These are phyloP conservation scores for Tulasnella sp. DNA, from an alignment of 768 basidiomycete species.

Conservation along the genomic window DNA sequence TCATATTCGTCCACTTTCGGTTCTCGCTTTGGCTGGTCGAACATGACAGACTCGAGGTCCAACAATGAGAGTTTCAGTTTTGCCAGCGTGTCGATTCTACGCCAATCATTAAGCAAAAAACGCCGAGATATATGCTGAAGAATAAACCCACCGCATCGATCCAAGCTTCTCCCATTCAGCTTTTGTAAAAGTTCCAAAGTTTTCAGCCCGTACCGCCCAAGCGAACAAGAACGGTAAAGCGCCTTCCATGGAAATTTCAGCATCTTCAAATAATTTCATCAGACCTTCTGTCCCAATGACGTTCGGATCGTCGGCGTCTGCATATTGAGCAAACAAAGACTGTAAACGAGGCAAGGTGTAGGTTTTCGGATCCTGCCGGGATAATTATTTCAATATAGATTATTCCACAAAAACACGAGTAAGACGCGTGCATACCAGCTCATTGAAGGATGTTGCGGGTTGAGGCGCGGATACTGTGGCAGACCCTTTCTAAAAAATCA, in stretches of 20 bases:
- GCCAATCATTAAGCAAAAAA: constrained; percentile 4
- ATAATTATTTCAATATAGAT: no score
- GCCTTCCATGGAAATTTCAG: constrained; percentile 60
- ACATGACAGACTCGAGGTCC: constrained; percentile 40
- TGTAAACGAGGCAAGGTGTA: constrained; percentile 42
- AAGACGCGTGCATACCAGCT: no score
- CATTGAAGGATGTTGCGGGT: no score
- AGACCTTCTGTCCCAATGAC: constrained; percentile 49
- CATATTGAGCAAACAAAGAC: constrained; percentile 48
- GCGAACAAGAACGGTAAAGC: constrained; percentile 56
- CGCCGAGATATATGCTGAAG: neutral
- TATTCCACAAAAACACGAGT: no score
- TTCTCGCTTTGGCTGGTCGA: constrained; percentile 26
- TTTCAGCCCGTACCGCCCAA: constrained; percentile 57
- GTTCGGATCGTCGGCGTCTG: constrained; percentile 29
- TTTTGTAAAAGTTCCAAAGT: constrained; percentile 59
- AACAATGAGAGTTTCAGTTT: constrained; percentile 38
- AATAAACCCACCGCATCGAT: constrained; percentile 32
- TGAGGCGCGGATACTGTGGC: no score
- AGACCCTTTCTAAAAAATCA: no score
- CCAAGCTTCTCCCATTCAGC: constrained; percentile 59
- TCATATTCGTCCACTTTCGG: constrained; percentile 33
- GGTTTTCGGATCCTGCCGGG: constrained; percentile 16
- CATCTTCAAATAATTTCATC: constrained; percentile 54
- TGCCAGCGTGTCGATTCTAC: constrained; percentile 39